Evolutionary conservation across 2,329 filamentous ascomycete genomes (phyloP).

Genomic region (Ceratocystiopsis brevicomis): DNA sequence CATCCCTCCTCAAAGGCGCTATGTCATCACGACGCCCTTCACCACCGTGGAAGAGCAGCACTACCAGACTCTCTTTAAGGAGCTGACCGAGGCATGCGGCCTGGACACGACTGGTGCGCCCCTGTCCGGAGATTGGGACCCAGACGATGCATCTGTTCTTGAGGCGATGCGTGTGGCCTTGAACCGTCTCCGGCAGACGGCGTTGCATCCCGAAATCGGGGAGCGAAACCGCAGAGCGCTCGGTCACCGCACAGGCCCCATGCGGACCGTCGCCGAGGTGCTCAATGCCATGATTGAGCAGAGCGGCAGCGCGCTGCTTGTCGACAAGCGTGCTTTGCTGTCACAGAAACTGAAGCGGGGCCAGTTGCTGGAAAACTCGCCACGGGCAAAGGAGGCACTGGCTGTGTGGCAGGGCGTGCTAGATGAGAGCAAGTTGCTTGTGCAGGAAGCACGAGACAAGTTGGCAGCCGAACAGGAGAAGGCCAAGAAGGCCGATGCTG

Average conservation of each 20-base stretch:
- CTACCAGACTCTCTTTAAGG: conserved; percentile 55
- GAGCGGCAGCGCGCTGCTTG: conserved; percentile 46
- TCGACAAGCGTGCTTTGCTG: conserved; percentile 50
- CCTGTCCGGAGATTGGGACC: conserved; percentile 40
- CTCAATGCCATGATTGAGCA: conserved; percentile 83
- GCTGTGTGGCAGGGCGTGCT: conserved; percentile 46
- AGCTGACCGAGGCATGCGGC: conserved; percentile 54
- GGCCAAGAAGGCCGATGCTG: conserved; percentile 12
- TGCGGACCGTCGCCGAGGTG: conserved; percentile 72
- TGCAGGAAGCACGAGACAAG: conserved; percentile 45
- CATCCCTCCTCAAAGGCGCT: conserved; percentile 66
- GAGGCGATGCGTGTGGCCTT: conserved; percentile 68
- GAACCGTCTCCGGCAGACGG: conserved; percentile 24
- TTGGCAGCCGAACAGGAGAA: conserved; percentile 31
- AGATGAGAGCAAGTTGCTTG: conserved; percentile 28
- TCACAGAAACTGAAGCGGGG: conserved; percentile 46
- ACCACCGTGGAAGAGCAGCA: conserved; percentile 81
- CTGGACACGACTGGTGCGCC: conserved; percentile 48
- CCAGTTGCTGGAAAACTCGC: conserved; percentile 62
- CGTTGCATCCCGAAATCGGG: conserved; percentile 65
- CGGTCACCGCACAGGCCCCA: conserved; percentile 42
- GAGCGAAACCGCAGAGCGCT: conserved; percentile 43
- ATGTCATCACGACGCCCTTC: conserved; percentile 78
- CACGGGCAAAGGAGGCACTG: conserved; percentile 47
- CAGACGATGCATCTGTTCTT: conserved; percentile 33